A percentile compares a stretch with the other conserved stretches of the same genome.
Conservation (phyloP, 106 monocot species). For the Allium sativum region DNA sequence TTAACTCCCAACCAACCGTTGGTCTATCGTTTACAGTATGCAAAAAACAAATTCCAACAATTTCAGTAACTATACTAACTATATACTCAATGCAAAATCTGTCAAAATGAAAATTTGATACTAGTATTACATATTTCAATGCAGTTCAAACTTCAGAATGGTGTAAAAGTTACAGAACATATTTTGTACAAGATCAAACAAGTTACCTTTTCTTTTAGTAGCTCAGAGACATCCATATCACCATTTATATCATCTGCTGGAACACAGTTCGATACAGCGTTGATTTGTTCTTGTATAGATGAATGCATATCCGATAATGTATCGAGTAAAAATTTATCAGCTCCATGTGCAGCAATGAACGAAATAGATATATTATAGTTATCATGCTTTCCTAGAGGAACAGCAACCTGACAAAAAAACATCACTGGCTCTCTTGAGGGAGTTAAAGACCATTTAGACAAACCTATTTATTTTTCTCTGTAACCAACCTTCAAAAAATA, state of each 20-base stretch:
- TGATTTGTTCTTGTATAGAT: conserved; percentile 66
- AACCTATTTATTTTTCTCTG: too few relatives aligned
- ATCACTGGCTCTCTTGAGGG: conserved; percentile 1
- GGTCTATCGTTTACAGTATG: too few relatives aligned
- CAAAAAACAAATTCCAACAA: too few relatives aligned
- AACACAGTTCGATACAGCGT: conserved; percentile 44
- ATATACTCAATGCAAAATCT: too few relatives aligned
- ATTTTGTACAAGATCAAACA: not conserved
- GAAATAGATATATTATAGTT: conserved; percentile 64
- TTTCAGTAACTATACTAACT: too few relatives aligned
- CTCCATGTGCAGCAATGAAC: conserved; percentile 77
- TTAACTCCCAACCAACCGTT: too few relatives aligned
- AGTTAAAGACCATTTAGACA: not conserved
- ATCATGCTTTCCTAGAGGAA: conserved; percentile 82
- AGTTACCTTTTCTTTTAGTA: conserved; percentile 89
- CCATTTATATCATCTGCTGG: conserved; percentile 46
- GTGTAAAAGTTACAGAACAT: too few relatives aligned
- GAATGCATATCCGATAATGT: conserved; percentile 70
- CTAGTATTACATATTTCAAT: too few relatives aligned
- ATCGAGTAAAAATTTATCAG: conserved; percentile 89
- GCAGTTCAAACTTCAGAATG: too few relatives aligned
- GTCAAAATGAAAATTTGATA: too few relatives aligned
- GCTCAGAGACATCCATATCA: conserved; percentile 67
- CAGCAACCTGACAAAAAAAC: conserved; percentile 28
- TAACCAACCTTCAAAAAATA: not conserved